Evolutionary conservation across 805 yeast genomes (phyloP).

Genomic region (Saccharomycopsis javanensis): DNA sequence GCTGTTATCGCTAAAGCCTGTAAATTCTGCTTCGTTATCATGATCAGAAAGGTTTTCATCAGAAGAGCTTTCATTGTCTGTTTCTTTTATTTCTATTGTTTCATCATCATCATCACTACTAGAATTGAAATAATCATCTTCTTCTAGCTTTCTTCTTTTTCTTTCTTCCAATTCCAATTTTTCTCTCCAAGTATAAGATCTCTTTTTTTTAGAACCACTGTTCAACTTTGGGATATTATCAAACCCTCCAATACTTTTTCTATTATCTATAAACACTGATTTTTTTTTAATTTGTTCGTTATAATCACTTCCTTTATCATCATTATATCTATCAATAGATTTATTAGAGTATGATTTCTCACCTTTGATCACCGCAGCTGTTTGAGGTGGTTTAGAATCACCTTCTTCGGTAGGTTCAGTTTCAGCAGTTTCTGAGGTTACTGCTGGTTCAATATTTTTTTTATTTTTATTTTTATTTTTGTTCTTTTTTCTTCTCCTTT

Average conservation of each 20-base stretch:
- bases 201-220: conserved; percentile 32
- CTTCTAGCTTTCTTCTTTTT: conserved; percentile 39
- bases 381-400: background rate
- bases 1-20: conserved; percentile 18
- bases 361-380: background rate
- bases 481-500: conserved; percentile 51
- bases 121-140: conserved; percentile 49
- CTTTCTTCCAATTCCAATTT: conserved; percentile 39
- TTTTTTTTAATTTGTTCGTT: conserved; percentile 22
- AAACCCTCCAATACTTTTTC: conserved; percentile 66
- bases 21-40: conserved; percentile 17
- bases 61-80: conserved; percentile 15
- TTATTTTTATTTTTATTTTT: conserved; percentile 35
- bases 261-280: conserved; percentile 56
- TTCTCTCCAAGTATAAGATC: conserved; percentile 68
- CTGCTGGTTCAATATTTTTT: conserved; percentile 25
- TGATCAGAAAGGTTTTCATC: too few species aligned
- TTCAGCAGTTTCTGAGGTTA: background rate
- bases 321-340: background rate
- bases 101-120: conserved; percentile 25
- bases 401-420: background rate
- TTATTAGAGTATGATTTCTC: too few species aligned
- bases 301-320: conserved; percentile 14
- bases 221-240: conserved; percentile 39
- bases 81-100: conserved; percentile 3